These are phyloP conservation scores for Huntiella decipiens DNA, from an alignment of 2,329 filamentous ascomycete genomes.

Conservation along the genomic window DNA sequence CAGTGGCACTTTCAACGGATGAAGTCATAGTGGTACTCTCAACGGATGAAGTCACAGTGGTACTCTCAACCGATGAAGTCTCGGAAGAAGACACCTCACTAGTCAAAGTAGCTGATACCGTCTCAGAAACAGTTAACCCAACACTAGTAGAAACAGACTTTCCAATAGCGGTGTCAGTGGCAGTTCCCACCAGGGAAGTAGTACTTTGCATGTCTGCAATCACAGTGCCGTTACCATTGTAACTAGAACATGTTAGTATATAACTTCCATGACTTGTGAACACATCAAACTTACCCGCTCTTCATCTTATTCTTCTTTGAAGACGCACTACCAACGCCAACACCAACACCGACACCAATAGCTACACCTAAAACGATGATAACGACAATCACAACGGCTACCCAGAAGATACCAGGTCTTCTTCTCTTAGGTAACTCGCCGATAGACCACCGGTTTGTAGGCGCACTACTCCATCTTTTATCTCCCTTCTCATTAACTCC, in stretches of 20 bases:
- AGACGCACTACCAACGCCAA: constrained; percentile 15
- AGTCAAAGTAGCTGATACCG: not conserved
- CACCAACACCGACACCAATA: constrained; percentile 23
- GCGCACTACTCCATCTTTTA: constrained; percentile 8
- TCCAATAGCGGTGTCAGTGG: not conserved
- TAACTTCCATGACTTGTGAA: not conserved
- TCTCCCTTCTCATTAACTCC: not conserved
- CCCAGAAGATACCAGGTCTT: constrained; percentile 20
- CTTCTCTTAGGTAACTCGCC: constrained; percentile 16
- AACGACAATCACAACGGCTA: constrained; percentile 17
- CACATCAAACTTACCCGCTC: not conserved
- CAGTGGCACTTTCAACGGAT: no score
- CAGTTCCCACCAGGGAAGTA: not conserved
- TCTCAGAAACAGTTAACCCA: not conserved
- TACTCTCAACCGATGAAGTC: not conserved
- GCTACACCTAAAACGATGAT: constrained; percentile 21
- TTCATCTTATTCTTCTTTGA: not conserved
- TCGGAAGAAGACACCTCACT: not conserved
- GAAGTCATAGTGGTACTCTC: no score
- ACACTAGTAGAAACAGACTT: not conserved
- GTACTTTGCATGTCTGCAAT: not conserved
- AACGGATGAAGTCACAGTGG: no score
- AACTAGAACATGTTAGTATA: no score
- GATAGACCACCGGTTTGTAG: constrained; percentile 11
- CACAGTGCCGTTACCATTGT: not conserved